Conservation (phyloP, 352 stramenopile species). For the Phytophthora sp. region DNA sequence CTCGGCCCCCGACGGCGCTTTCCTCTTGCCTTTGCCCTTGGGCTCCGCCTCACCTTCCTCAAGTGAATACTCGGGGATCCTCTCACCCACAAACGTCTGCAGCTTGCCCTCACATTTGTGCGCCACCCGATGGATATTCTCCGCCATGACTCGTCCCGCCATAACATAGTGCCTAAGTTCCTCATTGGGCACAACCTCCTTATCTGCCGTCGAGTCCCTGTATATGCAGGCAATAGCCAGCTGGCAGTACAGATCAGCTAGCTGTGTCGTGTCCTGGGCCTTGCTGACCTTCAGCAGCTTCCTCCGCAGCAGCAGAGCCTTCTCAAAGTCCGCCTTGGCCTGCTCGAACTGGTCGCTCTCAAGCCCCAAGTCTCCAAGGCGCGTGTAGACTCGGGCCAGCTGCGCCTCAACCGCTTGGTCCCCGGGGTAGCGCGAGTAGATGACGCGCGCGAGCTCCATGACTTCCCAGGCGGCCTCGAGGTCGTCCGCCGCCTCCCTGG, state of each 20-base stretch:
- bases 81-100: slow-evolving; percentile 54
- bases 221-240: slow-evolving; percentile 89
- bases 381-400: slow-evolving; percentile 79
- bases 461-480: slow-evolving; percentile 89
- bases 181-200: slow-evolving; percentile 42
- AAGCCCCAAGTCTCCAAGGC: slow-evolving; percentile 79
- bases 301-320: slow-evolving; percentile 69
- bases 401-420: slow-evolving; percentile 79
- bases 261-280: slow-evolving; percentile 75
- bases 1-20: slow-evolving; percentile 29
- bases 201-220: slow-evolving; percentile 50
- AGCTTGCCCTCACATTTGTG: slow-evolving; percentile 46
- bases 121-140: slow-evolving; percentile 78
- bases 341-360: slow-evolving; percentile 86
- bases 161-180: slow-evolving; percentile 86
- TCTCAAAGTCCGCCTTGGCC: slow-evolving; percentile 79
- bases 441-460: slow-evolving; percentile 83
- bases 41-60: slow-evolving; percentile 21
- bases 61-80: slow-evolving; percentile 59
- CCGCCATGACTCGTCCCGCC: slow-evolving; percentile 77
- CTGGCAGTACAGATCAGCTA: slow-evolving; percentile 85
- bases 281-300: slow-evolving; percentile 73
- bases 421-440: slow-evolving; percentile 76
- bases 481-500: slow-evolving; percentile 63
- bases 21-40: slow-evolving; percentile 80